A percentile compares a stretch with the other conserved stretches of the same genome.
phyloP scores from a whole-genome alignment of 169 alveolate species.

The Plasmodium coatneyi region DNA sequence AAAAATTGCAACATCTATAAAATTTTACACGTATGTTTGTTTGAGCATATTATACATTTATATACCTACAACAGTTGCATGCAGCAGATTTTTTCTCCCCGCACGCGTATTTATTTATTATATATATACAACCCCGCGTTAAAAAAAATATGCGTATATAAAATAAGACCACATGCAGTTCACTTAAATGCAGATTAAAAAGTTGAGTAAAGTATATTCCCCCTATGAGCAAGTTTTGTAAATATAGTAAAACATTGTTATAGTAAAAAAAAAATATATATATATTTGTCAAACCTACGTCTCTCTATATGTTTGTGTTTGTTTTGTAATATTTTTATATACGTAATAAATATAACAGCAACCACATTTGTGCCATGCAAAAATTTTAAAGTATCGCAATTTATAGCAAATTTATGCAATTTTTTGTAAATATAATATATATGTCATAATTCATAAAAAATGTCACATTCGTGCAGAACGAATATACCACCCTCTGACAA shows the following conservation, averaged over 20 bases:
- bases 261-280: too few species aligned
- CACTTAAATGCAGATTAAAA: not conserved
- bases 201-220: not conserved
- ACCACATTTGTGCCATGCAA: not conserved
- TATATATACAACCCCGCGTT: not conserved
- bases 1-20: not conserved
- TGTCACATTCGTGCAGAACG: not conserved
- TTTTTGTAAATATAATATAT: not conserved
- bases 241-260: not conserved
- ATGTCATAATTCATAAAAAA: not conserved
- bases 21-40: not conserved
- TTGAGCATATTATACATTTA: not conserved
- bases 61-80: not conserved
- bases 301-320: not conserved
- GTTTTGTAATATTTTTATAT: too few species aligned
- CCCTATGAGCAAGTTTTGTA: not conserved
- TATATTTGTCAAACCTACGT: not conserved
- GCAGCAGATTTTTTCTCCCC: not conserved
- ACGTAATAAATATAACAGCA: not conserved
- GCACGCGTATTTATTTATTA: not conserved
- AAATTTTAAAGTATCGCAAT: not conserved
- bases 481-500: not conserved
- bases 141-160: not conserved
- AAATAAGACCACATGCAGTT: not conserved
- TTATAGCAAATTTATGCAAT: not conserved